A percentile compares a stretch with the other conserved stretches of the same genome.
Conservation (phyloP, 805 yeast genomes). For the Ogataea wickerhamii region DNA sequence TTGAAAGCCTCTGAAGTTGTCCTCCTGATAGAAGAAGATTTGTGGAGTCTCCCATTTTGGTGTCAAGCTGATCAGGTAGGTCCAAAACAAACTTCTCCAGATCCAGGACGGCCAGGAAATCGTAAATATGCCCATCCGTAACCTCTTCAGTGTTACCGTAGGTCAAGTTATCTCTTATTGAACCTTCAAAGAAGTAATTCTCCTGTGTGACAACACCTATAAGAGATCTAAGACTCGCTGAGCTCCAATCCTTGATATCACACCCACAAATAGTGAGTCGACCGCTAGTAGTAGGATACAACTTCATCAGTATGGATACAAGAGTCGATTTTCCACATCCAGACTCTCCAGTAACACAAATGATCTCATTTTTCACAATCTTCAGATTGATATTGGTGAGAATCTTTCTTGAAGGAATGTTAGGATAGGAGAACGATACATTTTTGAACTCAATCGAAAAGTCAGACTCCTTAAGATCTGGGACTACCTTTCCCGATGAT, state of each 20-base stretch:
- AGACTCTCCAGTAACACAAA: conserved; percentile 78
- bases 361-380: conserved; percentile 44
- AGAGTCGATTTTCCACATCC: conserved; percentile 93
- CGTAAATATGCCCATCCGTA: conserved; percentile 32
- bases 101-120: conserved; percentile 43
- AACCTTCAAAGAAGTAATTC: conserved; percentile 67
- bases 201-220: conserved; percentile 75
- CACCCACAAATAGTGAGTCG: conserved; percentile 42
- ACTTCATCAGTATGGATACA: conserved; percentile 49
- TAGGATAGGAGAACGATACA: conserved; percentile 50
- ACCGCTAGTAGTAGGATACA: conserved; percentile 39
- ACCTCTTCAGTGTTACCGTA: conserved; percentile 47
- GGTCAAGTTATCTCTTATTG: conserved; percentile 64
- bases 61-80: conserved; percentile 56
- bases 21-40: conserved; percentile 73
- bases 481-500: neutral
- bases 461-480: neutral
- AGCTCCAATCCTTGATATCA: conserved; percentile 45
- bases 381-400: conserved; percentile 42
- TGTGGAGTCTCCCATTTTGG: conserved; percentile 51
- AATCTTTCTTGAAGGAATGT: conserved; percentile 20
- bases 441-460: conserved; percentile 36
- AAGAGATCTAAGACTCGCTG: conserved; percentile 45
- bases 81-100: conserved; percentile 51
- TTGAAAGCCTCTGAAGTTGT: conserved; percentile 79